A percentile compares a stretch with the other conserved stretches of the same genome.
Evolutionary conservation across 805 yeast genomes (phyloP).

Genomic region (Groenewaldozyma tartarivorans): DNA sequence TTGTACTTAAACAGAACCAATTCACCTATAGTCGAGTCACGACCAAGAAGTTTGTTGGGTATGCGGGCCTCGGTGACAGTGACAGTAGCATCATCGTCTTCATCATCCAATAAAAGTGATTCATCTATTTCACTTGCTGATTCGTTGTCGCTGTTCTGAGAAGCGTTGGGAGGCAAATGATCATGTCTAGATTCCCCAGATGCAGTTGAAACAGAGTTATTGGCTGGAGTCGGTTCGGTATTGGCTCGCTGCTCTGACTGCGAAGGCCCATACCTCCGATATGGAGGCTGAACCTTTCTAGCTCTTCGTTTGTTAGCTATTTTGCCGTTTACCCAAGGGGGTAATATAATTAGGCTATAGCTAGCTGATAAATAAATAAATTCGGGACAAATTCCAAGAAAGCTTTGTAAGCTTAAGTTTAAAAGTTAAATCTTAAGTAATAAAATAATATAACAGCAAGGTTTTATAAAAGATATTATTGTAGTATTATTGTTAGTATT

Average conservation of each 20-base stretch:
- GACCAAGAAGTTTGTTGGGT: background rate
- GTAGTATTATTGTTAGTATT: too few species aligned
- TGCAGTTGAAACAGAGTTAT: background rate
- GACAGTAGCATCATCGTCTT: background rate
- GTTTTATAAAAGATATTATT: too few species aligned
- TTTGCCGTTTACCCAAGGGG: too few species aligned
- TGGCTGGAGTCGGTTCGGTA: constrained; percentile 1
- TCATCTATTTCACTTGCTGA: constrained; percentile 3
- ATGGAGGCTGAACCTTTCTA: constrained; percentile 71
- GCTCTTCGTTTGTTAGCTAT: constrained; percentile 90
- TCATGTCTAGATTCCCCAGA: background rate
- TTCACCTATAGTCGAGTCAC: background rate
- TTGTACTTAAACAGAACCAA: background rate
- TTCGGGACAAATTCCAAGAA: too few species aligned
- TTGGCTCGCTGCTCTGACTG: background rate
- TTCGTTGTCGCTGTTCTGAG: background rate
- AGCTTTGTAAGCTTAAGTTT: too few species aligned
- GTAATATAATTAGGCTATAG: too few species aligned
- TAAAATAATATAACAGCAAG: too few species aligned
- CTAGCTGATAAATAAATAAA: too few species aligned
- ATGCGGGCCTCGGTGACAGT: background rate
- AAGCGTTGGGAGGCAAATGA: too few species aligned
- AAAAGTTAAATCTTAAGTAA: too few species aligned
- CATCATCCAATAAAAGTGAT: constrained; percentile 6
- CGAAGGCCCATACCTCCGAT: constrained; percentile 56